Percentiles rank a stretch among this genome's conserved stretches.
Evolutionary conservation across 306 rosid genomes (phyloP).

Genomic region (Malus fusca): DNA sequence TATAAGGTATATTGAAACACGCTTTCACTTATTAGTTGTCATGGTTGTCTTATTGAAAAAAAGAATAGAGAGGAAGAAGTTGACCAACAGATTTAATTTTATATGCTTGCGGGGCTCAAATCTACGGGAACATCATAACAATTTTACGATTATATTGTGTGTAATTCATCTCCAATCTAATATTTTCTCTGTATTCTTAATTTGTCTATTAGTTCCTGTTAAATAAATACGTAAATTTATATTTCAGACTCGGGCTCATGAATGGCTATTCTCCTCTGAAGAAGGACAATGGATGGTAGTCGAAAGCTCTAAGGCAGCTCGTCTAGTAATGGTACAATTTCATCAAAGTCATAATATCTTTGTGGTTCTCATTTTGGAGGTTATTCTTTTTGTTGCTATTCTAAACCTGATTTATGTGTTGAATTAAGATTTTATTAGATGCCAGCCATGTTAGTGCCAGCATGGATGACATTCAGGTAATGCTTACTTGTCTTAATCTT

Average conservation of each 20-base stretch:
- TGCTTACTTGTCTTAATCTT: constrained; percentile 16
- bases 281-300: constrained; percentile 98
- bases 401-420: constrained; percentile 23
- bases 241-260: constrained; percentile 72
- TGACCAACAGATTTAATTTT: background rate
- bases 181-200: background rate
- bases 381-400: constrained; percentile 14
- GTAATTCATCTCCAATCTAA: background rate
- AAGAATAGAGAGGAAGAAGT: too few relatives aligned
- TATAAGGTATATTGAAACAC: background rate
- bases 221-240: constrained; percentile 18
- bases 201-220: constrained; percentile 6
- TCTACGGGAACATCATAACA: background rate
- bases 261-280: constrained; percentile 92
- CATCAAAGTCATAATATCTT: background rate
- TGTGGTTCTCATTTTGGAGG: background rate
- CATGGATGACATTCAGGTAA: constrained; percentile 92
- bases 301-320: constrained; percentile 84
- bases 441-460: constrained; percentile 49
- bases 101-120: background rate
- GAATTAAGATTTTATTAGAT: constrained; percentile 64
- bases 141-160: background rate
- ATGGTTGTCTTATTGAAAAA: background rate
- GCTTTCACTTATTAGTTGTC: background rate
- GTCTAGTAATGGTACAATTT: constrained; percentile 69